Evolutionary conservation across 495 filamentous ascomycete species (phyloP).

Genomic region (Margaritispora aquatica): DNA sequence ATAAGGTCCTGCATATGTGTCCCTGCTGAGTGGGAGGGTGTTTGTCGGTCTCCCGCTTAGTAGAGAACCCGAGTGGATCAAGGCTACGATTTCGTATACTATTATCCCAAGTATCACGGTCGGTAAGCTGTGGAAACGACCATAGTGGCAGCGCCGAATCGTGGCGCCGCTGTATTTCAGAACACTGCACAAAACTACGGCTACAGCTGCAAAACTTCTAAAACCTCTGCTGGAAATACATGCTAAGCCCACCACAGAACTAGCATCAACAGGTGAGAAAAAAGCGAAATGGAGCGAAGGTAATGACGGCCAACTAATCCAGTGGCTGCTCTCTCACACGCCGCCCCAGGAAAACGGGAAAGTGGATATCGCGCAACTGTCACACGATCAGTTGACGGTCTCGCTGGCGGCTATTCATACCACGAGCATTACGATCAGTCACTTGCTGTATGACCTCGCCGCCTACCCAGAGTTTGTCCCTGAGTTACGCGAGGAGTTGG

Average conservation of each 20-base stretch:
- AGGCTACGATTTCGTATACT: conserved; percentile 52
- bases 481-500: conserved; percentile 16
- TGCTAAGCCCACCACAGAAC: no score
- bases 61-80: conserved; percentile 49
- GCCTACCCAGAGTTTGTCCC: conserved; percentile 12
- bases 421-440: conserved; percentile 21
- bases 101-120: conserved; percentile 38
- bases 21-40: conserved; percentile 48
- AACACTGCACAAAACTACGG: no score
- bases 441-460: conserved; percentile 15
- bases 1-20: conserved; percentile 40
- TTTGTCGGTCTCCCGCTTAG: conserved; percentile 51
- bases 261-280: no score
- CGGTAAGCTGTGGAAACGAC: conserved; percentile 25
- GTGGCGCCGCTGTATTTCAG: no score
- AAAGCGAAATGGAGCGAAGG: no score
- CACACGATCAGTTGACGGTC: no score
- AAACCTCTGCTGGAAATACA: no score
- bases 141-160: conserved; percentile 27
- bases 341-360: no score
- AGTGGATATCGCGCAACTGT: no score
- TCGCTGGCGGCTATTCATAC: conserved; percentile 30
- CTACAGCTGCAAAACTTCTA: no score
- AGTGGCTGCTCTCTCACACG: no score
- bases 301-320: no score